Conservation (phyloP, 1,284 basidiomycete genomes). For the Microbotryum saponariae region DNA sequence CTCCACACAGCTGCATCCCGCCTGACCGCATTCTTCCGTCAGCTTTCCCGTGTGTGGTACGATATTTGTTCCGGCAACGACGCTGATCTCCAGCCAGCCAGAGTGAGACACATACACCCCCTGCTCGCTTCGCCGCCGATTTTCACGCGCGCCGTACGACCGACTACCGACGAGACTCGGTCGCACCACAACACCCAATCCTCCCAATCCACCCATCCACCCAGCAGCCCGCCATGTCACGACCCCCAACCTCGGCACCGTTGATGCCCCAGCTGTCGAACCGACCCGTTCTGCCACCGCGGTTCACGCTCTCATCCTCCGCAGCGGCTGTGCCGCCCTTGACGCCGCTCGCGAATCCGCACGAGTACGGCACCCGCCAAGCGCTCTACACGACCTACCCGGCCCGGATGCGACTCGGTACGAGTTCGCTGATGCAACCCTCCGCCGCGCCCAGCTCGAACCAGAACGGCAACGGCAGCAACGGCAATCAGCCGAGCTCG, state of each 20-base stretch:
- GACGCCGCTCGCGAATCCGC: slow-evolving; percentile 19
- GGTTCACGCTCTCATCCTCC: slow-evolving; percentile 5
- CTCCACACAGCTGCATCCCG: too few relatives aligned
- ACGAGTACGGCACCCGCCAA: slow-evolving; percentile 46
- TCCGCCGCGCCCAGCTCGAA: slow-evolving; percentile 29
- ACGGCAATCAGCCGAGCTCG: neutral
- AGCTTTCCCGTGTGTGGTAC: too few relatives aligned
- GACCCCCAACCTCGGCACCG: neutral
- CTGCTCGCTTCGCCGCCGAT: too few relatives aligned
- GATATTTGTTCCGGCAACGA: too few relatives aligned
- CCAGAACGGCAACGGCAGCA: neutral
- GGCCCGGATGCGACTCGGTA: slow-evolving; percentile 84
- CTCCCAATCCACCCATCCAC: neutral
- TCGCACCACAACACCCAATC: neutral
- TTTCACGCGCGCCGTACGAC: too few relatives aligned
- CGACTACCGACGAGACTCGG: neutral
- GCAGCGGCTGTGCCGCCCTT: slow-evolving; percentile 21
- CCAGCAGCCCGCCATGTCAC: neutral
- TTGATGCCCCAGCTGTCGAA: too few relatives aligned
- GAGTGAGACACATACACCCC: too few relatives aligned
- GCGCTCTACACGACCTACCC: slow-evolving; percentile 77
- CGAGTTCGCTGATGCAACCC: slow-evolving; percentile 86
- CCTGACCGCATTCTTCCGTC: too few relatives aligned
- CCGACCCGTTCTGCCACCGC: neutral
- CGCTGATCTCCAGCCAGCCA: too few relatives aligned